Base-by-base conservation (phyloP, 768 basidiomycete genomes). In the Clavulina sp. region DNA sequence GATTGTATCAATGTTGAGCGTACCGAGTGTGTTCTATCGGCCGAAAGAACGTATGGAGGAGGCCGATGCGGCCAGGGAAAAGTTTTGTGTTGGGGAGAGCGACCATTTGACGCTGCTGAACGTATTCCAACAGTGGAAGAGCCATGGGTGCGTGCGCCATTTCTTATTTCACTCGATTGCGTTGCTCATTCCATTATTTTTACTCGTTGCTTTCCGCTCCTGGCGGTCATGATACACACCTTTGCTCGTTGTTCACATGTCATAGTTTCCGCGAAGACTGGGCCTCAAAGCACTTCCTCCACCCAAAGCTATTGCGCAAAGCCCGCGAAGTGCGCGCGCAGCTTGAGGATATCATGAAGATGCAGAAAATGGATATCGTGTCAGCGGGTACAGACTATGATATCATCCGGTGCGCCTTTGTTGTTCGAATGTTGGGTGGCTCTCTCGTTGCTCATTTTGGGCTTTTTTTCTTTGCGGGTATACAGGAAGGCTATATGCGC, bases 271-370 rank as follows among this genome's bases (percentile, higher is more conserved):
- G 87, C 21, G 95, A 99, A 61, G 84, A 89, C 40, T 99, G 93
- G 95, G 78, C 77, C 2, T 78, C 91, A 68, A 77, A 85, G 41
- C 95, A 99, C 64, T 99, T 97, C 70, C 63, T 97, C 49, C 95
- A 99, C 63, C 93, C 93, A 0, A 97, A 97, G 64, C 72, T 96
- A 36, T 73, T 99, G 32, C 73, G 93, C 38, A 99, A 99, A 66
- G 85, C 86, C 4, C 75, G 93, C 29, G 95, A 99, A 69, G 95
- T 99, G 33, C 79, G 95, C 29, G 77, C 75, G 2, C 95, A 99
- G 68, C 74, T 99, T 16, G 92, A 96, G 62, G 95, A 99, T 61
- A 97, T 99, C 65, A 96, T 96, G 91, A 93, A 95, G 61, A 84
- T 86, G 65, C 92, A 96, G 67, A 96, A 96, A 70, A 87, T 97